phyloP scores from a whole-genome alignment of 345 rosid species.

The Iberis pinnata region DNA sequence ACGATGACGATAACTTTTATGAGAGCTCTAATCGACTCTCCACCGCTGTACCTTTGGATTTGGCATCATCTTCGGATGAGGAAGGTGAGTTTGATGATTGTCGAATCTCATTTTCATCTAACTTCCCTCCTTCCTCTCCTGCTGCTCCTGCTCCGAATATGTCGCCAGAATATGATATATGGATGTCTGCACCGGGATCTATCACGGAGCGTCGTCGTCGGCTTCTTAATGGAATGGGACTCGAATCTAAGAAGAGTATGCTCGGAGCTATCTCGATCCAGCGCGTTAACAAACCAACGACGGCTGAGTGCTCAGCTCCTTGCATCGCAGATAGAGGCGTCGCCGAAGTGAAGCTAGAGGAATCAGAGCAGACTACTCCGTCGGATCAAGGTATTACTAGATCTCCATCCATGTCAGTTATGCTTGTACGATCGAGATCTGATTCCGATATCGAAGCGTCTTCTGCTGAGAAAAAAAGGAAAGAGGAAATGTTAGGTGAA shows the following conservation, averaged over 20 bases:
- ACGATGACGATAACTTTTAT: constrained; percentile 59
- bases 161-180: constrained; percentile 58
- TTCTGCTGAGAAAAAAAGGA: constrained; percentile 39
- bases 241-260: constrained; percentile 37
- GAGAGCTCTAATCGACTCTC: constrained; percentile 55
- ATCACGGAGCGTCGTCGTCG: constrained; percentile 63
- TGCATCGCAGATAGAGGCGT: neutral
- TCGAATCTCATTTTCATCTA: constrained; percentile 57
- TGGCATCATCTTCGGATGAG: constrained; percentile 60
- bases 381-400: constrained; percentile 5
- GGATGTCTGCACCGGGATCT: constrained; percentile 91
- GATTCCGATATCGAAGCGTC: constrained; percentile 58
- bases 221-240: constrained; percentile 73
- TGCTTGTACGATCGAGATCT: constrained; percentile 65
- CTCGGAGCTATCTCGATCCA: constrained; percentile 33
- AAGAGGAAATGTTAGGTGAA: constrained; percentile 55
- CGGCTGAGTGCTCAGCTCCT: neutral
- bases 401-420: constrained; percentile 27
- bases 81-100: constrained; percentile 62
- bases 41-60: constrained; percentile 39
- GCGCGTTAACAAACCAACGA: constrained; percentile 19
- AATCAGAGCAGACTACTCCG: neutral
- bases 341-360: constrained; percentile 16
- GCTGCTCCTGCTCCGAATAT: constrained; percentile 26
- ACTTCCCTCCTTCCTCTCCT: constrained; percentile 30